A percentile compares a stretch with the other conserved stretches of the same genome.
phyloP scores from a whole-genome alignment of 805 yeast genomes.

The Wickerhamomyces rabaulensis region DNA sequence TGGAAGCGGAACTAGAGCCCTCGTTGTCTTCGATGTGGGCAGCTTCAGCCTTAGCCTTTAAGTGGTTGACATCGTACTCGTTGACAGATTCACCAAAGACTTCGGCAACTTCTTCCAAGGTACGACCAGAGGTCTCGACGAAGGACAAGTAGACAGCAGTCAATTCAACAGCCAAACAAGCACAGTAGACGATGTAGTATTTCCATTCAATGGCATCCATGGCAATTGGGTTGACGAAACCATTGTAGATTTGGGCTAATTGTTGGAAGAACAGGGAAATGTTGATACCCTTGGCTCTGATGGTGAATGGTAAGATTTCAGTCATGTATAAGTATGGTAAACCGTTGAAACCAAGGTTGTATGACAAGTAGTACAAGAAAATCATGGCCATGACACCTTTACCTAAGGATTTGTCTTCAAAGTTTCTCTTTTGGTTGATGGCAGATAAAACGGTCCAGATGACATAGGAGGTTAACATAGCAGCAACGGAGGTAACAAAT shows the following conservation, averaged over 20 bases:
- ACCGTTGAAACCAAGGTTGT: constrained; percentile 38
- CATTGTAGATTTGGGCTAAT: constrained; percentile 23
- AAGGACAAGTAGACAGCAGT: constrained; percentile 17
- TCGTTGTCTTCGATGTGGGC: constrained; percentile 15
- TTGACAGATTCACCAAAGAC: constrained; percentile 27
- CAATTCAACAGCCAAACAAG: constrained; percentile 25
- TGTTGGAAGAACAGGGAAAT: constrained; percentile 13
- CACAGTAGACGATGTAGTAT: constrained; percentile 30
- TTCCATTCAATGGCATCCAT: constrained; percentile 31
- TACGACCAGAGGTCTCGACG: constrained; percentile 7
- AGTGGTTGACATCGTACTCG: constrained; percentile 10
- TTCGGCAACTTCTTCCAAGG: constrained; percentile 8
- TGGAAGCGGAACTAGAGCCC: not conserved
- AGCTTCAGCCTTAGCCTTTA: constrained; percentile 13
- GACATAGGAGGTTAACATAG: constrained; percentile 31
- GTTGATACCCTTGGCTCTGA: constrained; percentile 24
- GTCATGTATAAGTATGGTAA: constrained; percentile 40
- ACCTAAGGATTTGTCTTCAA: constrained; percentile 32
- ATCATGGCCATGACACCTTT: constrained; percentile 45
- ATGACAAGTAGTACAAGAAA: constrained; percentile 36
- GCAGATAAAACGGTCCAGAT: constrained; percentile 44
- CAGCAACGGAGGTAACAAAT: constrained; percentile 28
- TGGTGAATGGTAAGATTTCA: constrained; percentile 30
- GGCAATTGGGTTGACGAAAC: constrained; percentile 32
- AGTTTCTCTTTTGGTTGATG: constrained; percentile 33